Evolutionary conservation across 345 rosid genomes (phyloP), one percentile per base, ranked within the genome.

Genomic region (Melastoma malabathricum): DNA sequence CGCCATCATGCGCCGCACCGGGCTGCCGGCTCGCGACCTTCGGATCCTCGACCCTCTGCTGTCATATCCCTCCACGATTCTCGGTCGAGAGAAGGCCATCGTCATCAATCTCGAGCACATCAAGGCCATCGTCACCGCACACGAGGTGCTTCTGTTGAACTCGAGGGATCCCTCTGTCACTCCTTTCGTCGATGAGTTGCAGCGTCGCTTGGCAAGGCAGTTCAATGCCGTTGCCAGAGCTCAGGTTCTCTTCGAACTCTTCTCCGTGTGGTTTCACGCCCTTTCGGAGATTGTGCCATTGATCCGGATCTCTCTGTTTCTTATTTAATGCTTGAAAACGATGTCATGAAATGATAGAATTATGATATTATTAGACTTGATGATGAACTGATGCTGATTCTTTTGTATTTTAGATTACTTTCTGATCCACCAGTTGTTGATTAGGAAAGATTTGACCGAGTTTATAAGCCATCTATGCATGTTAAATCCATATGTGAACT

Each of bases 81-180:
- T 92, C 55, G 98, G 98, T 10, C 71, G 98, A 52, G 96, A 87
- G 73, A 70, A 75, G 52, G 96, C 95, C 25, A 84, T 92, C 10
- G 96, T 87, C 9, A 82, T 92, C 58, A 87, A 87, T 54, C 62
- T 84, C 73, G 98, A 92, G 80, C 93, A 92, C 52, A 82, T 84
- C 14, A 82, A 92, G 80, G 95, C 96, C 13, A 92, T 92, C 56
- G 79, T 84, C 64, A 92, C 95, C 1, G 89, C 95, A 3, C 82
- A 82, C 23, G 96, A 92, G 75, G 93, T 87, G 39, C 57, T 82
- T 60, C 59, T 92, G 64, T 70, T 87, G 58, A 92, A 87, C 62
- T 87, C 88, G 22, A 72, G 71, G 62, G 95, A 87, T 53, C 98
- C 98, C 16, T 74, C 82, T 1, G 95, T 87, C 18, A 57, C 64